Conservation (phyloP, 2,329 filamentous ascomycete genomes). For the Cladophialophora exuberans region DNA sequence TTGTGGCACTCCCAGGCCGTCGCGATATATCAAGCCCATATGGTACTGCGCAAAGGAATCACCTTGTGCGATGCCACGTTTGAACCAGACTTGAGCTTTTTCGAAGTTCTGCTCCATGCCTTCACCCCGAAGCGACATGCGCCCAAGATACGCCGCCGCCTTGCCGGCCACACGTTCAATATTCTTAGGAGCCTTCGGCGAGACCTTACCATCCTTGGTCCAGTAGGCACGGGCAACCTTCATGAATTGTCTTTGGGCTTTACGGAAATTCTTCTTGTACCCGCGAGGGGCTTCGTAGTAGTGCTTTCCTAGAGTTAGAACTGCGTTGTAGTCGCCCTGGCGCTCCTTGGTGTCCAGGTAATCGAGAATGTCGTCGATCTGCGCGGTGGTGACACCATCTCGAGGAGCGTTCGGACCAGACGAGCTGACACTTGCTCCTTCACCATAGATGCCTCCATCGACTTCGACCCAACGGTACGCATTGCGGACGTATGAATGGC, state of each 20-base stretch:
- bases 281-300: conserved; percentile 85
- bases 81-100: conserved; percentile 80
- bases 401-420: conserved; percentile 80
- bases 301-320: conserved; percentile 80
- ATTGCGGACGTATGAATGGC: conserved; percentile 74
- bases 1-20: conserved; percentile 72
- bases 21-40: conserved; percentile 78
- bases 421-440: conserved; percentile 88
- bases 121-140: conserved; percentile 89
- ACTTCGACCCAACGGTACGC: conserved; percentile 88
- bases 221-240: conserved; percentile 80
- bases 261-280: conserved; percentile 71
- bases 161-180: conserved; percentile 80
- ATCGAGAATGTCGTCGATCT: conserved; percentile 89
- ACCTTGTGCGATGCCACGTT: conserved; percentile 72
- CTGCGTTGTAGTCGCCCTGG: conserved; percentile 86
- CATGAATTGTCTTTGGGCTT: conserved; percentile 80
- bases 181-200: conserved; percentile 68
- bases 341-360: conserved; percentile 89
- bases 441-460: conserved; percentile 87
- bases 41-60: conserved; percentile 85
- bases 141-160: conserved; percentile 82
- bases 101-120: conserved; percentile 78
- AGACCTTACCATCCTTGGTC: conserved; percentile 74
- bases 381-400: conserved; percentile 68